Conservation (phyloP, 176 grass and related monocot species). For the Urochloa ruziziensis region DNA sequence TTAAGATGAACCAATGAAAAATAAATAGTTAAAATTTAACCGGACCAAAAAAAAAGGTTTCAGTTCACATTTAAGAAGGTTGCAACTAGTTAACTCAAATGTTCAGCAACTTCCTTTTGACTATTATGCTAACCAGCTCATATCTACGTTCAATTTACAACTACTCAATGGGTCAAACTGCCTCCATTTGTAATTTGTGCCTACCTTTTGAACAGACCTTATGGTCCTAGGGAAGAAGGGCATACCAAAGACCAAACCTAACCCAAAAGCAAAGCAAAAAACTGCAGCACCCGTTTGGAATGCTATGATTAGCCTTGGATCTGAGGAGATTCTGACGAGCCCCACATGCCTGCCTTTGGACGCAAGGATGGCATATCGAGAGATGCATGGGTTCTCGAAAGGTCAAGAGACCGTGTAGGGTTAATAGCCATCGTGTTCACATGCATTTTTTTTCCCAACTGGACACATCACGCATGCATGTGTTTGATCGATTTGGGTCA, state of each 20-base stretch:
- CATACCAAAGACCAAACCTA: background rate
- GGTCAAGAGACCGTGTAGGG: background rate
- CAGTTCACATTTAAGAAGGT: background rate
- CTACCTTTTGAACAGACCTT: background rate
- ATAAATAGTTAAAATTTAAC: background rate
- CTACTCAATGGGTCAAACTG: background rate
- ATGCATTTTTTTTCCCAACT: background rate
- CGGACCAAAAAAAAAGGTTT: background rate
- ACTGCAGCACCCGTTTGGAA: background rate
- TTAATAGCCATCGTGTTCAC: conserved; percentile 16
- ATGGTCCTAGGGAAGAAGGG: background rate
- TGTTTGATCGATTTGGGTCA: background rate
- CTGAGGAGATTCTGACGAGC: conserved; percentile 35
- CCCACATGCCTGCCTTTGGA: conserved; percentile 29
- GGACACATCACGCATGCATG: conserved; percentile 9
- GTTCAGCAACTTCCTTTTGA: background rate
- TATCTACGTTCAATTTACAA: background rate
- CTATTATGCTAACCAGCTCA: background rate
- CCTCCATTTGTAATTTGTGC: background rate
- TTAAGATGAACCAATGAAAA: background rate
- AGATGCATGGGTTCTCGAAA: background rate
- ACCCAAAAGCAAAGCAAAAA: conserved; percentile 8
- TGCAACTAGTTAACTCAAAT: background rate
- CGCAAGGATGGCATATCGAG: conserved; percentile 19
- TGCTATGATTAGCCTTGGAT: conserved; percentile 30